These are phyloP conservation scores for Tolypocladium ophioglossoides DNA, from an alignment of 2,329 filamentous ascomycete species.

Conservation along the genomic window DNA sequence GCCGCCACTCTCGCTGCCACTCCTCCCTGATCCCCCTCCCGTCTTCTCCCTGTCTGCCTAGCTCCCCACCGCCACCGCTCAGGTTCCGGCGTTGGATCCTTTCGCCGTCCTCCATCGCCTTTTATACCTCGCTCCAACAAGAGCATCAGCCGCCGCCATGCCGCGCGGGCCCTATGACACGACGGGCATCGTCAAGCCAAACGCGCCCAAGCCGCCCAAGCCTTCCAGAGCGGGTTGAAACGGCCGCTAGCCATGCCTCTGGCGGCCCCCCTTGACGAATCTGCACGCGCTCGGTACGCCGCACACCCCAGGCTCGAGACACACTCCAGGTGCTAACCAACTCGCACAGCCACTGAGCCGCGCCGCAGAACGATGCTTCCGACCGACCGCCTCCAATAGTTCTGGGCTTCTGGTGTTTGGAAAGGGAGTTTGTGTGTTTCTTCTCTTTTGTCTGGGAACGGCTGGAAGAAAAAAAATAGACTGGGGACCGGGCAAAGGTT, in stretches of 20 bases:
- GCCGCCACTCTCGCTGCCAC: too few relatives aligned
- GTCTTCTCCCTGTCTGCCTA: background rate
- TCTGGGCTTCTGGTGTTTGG: background rate
- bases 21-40: background rate
- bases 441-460: background rate
- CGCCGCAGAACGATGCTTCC: background rate
- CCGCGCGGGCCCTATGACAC: conserved; percentile 26
- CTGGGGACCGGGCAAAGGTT: background rate
- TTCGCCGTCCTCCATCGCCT: background rate
- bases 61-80: background rate
- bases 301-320: background rate
- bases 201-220: conserved; percentile 23
- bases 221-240: conserved; percentile 2
- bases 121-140: conserved; percentile 3
- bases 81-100: background rate
- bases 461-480: background rate
- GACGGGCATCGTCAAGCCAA: conserved; percentile 26
- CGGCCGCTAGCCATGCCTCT: background rate
- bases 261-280: background rate
- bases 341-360: background rate
- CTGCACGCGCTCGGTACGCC: background rate
- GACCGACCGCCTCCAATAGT: background rate
- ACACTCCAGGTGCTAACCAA: background rate
- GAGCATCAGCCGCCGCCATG: conserved; percentile 11
- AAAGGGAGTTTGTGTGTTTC: background rate